Base-by-base conservation (phyloP, 2,329 filamentous ascomycete species). In the Blastomyces silverae region DNA sequence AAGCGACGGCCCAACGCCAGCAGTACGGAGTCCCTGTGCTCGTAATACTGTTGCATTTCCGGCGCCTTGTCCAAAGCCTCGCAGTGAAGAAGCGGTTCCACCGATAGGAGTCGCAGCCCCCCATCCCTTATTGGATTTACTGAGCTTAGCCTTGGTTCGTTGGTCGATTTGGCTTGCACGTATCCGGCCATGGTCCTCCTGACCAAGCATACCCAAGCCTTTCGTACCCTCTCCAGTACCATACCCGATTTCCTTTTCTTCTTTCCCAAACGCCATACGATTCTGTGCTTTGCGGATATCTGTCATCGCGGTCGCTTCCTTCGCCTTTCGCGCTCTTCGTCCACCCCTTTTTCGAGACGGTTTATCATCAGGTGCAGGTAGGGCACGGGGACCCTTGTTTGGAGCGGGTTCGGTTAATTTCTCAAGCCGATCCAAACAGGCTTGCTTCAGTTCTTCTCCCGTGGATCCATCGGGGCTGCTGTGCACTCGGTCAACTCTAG, bases 291-390 rank as follows among this genome's bases (percentile, higher is more conserved):
- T 97, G 69, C 92, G 88, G 39, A 99, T 81, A 64, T 99, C 94
- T 0, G 94, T 99, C 91, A 97, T 96, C 66, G 94, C 93, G 7
- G 91, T 91, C 3, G 93, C 92, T 77, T 96, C 94, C 83, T 99
- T 99, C 66, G 93, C 93, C 77, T 96, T 96, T 65, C 94, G 83
- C 15, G 92, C 94, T 69, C 92, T 84, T 64, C 93, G 84, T 62
- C 94, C 94, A 76, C 94, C 94, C 69, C 94, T 89, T 77, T 99
- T 99, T 44, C 92, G 84, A 0, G 90, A 87, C 1, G 92, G 94
- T 76, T 97, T 99, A 77, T 99, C 94, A 73, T 97, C 94, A 0
- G 94, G 94, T 0, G 91, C 90, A 0, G 93, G 93, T 0, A 97
- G 84, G 0, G 94, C 94, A 67, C 91, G 87, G 20, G 87, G 84